Conservation (phyloP, 116 monocot genomes). For the Trichopus zeylanicus region DNA sequence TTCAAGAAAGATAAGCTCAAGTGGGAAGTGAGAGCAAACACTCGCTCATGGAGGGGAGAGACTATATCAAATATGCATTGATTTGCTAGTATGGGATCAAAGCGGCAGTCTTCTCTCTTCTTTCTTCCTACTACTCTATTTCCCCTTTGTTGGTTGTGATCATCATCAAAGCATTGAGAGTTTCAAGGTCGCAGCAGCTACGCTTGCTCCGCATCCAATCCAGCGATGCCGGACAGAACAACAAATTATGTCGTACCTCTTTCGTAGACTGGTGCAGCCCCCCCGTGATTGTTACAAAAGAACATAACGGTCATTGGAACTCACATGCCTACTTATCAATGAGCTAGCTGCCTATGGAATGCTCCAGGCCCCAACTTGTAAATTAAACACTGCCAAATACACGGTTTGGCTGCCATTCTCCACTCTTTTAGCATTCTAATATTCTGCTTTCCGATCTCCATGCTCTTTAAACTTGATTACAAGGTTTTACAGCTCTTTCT, state of each 20-base stretch:
- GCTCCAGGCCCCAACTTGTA: too few species aligned
- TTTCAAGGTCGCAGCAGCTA: not conserved
- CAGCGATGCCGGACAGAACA: too few species aligned
- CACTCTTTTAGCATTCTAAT: too few species aligned
- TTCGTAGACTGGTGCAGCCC: not conserved
- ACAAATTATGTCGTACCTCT: too few species aligned
- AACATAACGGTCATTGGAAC: constrained; percentile 2
- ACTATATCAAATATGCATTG: too few species aligned
- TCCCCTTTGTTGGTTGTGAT: not conserved
- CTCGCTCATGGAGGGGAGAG: not conserved
- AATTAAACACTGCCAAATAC: too few species aligned
- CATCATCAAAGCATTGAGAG: constrained; percentile 4
- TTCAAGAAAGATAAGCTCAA: not conserved
- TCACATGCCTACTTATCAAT: not conserved
- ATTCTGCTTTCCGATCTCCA: too few species aligned
- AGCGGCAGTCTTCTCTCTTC: not conserved
- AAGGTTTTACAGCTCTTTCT: too few species aligned
- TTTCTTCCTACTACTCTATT: too few species aligned
- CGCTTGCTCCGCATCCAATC: not conserved
- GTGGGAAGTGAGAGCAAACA: not conserved
- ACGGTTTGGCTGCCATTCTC: too few species aligned
- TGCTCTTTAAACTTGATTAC: too few species aligned
- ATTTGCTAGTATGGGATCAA: not conserved
- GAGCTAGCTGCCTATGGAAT: too few species aligned
- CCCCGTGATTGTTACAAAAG: not conserved